Evolutionary conservation across 116 monocot species (phyloP), one percentile per base, ranked within the genome.

Genomic region (Posidonia oceanica): DNA sequence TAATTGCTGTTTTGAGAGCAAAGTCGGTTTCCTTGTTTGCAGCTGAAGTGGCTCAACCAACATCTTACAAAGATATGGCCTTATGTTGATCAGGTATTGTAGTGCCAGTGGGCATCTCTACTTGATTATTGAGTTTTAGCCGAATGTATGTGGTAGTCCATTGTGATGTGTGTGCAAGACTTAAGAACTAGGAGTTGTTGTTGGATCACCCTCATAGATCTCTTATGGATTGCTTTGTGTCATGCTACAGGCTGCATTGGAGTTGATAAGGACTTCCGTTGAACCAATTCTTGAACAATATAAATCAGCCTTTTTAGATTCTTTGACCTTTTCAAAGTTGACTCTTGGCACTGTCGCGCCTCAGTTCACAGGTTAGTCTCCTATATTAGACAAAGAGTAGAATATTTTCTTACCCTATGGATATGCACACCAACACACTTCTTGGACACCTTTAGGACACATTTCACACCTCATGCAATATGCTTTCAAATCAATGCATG

Each of bases 331-430:
- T 71, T 92, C 92, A 48, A 97, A 92, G 85, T 77, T 97, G 12
- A 97, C 97, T 22, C 89, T 97, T 77, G 97, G 97, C 39, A 97
- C 97, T 44, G 85, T 97, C 68, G 92, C 97, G 64, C 97, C 97
- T 69, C 97, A 97, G 60, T 92, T 97, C 72, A 97, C 97, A 70
- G 97, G 97, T 89, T 48, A 8, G 77, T 77, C 53, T 75, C 70
- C 41, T 48, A 7, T 48, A 48, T 48, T 1, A 7, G 48, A 8
- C 8, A 48, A 60, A 29, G 21, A 10, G 60, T 60, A 39, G 15
- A 39, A 64, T 64, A 38, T 36, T 15, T 38, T 36, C 64, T 15
- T 16, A 38, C 18, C 11, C 20, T 29, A 23, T 64, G 64, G 38
- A 16, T 64, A 16, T 23, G 7, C 48, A 48, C 48, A 48, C 48